A percentile compares a stretch with the other conserved stretches of the same genome.
Evolutionary conservation across 1,139 yeast species (phyloP).

Genomic region (Magnusiomyces clavatus): DNA sequence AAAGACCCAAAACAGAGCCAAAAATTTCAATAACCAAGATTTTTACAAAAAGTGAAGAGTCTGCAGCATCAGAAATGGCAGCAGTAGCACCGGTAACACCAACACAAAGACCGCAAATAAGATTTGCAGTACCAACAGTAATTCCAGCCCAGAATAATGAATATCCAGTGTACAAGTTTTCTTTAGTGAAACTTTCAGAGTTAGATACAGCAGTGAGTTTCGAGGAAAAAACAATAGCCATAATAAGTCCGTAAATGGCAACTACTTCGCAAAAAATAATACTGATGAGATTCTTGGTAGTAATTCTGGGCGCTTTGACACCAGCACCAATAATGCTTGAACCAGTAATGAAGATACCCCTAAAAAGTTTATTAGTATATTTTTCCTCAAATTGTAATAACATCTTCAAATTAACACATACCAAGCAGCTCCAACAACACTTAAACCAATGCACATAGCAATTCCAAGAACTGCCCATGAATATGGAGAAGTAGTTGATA

Average conservation of each 20-base stretch:
- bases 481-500: constrained; percentile 83
- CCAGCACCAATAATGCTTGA: constrained; percentile 96
- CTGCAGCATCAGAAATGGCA: constrained; percentile 97
- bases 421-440: constrained; percentile 99
- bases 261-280: constrained; percentile 99
- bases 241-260: constrained; percentile 95
- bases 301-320: constrained; percentile 93
- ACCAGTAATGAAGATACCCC: constrained; percentile 94
- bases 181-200: constrained; percentile 58
- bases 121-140: constrained; percentile 88
- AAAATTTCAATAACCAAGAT: constrained; percentile 94
- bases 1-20: constrained; percentile 91
- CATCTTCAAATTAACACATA: constrained; percentile 18
- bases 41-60: constrained; percentile 88
- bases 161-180: constrained; percentile 83
- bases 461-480: constrained; percentile 96
- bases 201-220: constrained; percentile 71
- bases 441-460: constrained; percentile 84
- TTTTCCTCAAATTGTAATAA: not conserved
- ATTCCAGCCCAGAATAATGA: constrained; percentile 97
- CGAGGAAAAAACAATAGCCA: constrained; percentile 95
- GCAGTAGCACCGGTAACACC: constrained; percentile 98
- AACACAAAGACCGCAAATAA: constrained; percentile 95
- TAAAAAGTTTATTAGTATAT: constrained; percentile 11
- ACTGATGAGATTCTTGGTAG: constrained; percentile 92